Base-by-base conservation (phyloP, 805 yeast species). In the Candida montana region DNA sequence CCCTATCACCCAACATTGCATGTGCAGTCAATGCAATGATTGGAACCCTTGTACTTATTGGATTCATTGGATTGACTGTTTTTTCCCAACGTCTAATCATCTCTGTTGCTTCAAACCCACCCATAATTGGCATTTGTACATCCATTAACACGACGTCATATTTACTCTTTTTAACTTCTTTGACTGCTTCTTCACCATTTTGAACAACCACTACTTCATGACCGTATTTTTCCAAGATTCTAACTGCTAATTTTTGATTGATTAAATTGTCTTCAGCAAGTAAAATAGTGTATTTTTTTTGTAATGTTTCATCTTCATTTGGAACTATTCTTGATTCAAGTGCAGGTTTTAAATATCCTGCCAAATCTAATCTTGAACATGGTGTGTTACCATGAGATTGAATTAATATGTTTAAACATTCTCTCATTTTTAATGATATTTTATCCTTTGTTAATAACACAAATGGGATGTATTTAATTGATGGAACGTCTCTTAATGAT, bases 91-190 rank as follows among this genome's bases (percentile, higher is more conserved):
- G 88, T 52, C 96, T 70, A 40, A 87, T 87, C 61, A 79, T 78
- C 35, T 82, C 86, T 1, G 95, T 86, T 3, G 95, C 95, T 57
- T 87, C 96, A 60, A 87, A 87, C 0, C 96, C 96, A 23, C 95
- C 95, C 93, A 87, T 88, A 13, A 85, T 86, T 8, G 95, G 95
- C 96, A 87, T 87, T 61, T 87, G 96, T 34, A 87, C 95, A 65
- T 87, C 95, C 96, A 87, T 87, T 51, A 87, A 72, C 16, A 87
- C 83, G 35, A 84, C 90, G 58, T 87, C 95, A 58, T 81, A 87
- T 36, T 73, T 70, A 47, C 73, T 75, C 49, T 74, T 70, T 58
- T 79, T 70, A 34, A 85, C 79, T 1, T 89, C 90, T 45, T 85
- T 86, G 50, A 77, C 74, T 1, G 95, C 95, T 52, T 86, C 87